Conservation (phyloP, 306 rosid species). For the Heteromeles arbutifolia region DNA sequence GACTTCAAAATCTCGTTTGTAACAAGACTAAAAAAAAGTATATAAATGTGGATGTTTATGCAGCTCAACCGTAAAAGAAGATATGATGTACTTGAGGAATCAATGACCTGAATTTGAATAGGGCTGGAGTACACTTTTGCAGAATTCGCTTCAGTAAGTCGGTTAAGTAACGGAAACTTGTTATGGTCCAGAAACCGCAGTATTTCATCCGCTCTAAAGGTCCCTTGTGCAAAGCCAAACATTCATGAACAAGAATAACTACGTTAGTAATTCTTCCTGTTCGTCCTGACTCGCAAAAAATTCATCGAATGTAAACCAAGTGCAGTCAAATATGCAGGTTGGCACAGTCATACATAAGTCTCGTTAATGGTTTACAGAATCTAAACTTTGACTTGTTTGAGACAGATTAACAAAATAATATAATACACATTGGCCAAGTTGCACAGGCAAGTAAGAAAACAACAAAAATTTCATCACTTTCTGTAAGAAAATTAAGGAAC, state of each 20-base stretch:
- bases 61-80: background rate
- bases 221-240: constrained; percentile 57
- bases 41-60: background rate
- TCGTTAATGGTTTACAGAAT: background rate
- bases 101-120: constrained; percentile 69
- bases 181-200: constrained; percentile 62
- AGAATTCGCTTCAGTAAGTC: constrained; percentile 69
- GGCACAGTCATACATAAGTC: background rate
- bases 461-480: constrained; percentile 7
- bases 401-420: background rate
- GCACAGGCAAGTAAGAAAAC: background rate
- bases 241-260: background rate
- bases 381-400: constrained; percentile 2
- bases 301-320: background rate
- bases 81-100: constrained; percentile 4
- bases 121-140: constrained; percentile 69
- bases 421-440: background rate
- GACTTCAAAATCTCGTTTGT: background rate
- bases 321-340: background rate
- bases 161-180: constrained; percentile 81
- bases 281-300: background rate
- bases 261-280: constrained; percentile 8
- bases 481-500: constrained; percentile 11
- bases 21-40: background rate
- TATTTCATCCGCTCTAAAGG: constrained; percentile 45